Conservation (phyloP, 2,329 filamentous ascomycete genomes). For the Bipolaris victoriae region DNA sequence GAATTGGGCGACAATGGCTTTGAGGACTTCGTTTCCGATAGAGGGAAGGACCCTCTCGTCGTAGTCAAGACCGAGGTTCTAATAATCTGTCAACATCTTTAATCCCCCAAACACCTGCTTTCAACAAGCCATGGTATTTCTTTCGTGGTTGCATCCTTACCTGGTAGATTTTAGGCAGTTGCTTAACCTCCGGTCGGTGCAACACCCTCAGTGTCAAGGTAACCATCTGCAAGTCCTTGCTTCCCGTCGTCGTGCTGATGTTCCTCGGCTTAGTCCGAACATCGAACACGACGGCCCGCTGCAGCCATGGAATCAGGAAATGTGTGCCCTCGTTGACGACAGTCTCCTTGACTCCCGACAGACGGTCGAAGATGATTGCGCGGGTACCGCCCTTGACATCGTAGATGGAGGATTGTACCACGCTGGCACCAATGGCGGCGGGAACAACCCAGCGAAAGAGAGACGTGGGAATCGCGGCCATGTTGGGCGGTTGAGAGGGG, state of each 20-base stretch:
- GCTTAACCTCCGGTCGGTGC: constrained; percentile 90
- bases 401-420: constrained; percentile 84
- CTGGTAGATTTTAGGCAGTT: constrained; percentile 97
- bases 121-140: too few relatives aligned
- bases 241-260: constrained; percentile 95
- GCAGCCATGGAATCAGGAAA: constrained; percentile 94
- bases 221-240: constrained; percentile 99
- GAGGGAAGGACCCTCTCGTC: constrained; percentile 70
- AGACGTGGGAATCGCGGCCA: constrained; percentile 45
- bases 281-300: constrained; percentile 93
- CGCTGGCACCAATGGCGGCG: constrained; percentile 68
- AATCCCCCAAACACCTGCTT: background rate
- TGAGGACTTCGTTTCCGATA: constrained; percentile 62
- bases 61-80: constrained; percentile 98
- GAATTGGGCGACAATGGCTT: constrained; percentile 61
- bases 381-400: constrained; percentile 94
- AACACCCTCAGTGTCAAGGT: constrained; percentile 95
- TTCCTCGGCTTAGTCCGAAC: constrained; percentile 97
- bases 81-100: background rate
- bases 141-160: constrained; percentile 58
- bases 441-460: constrained; percentile 69
- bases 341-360: constrained; percentile 88
- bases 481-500: constrained; percentile 35
- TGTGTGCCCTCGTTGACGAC: constrained; percentile 97
- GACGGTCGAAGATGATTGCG: constrained; percentile 96